phyloP scores from a whole-genome alignment of 225 moss, liverwort and hornwort genomes.

The Neckera pumila region DNA sequence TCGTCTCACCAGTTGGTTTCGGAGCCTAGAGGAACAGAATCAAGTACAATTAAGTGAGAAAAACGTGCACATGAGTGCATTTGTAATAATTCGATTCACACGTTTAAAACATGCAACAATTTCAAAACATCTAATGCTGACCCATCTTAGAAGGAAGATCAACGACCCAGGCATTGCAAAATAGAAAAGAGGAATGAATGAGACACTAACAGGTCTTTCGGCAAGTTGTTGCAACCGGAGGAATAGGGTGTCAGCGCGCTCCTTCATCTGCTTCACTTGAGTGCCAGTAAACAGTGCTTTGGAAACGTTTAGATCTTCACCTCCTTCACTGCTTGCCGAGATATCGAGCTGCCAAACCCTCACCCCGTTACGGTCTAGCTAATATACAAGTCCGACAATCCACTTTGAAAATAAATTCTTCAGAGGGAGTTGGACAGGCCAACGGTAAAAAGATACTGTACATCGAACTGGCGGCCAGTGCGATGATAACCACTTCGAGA shows the following conservation, averaged over 20 bases:
- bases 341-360: conserved; percentile 70
- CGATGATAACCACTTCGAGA: background rate
- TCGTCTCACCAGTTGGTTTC: conserved; percentile 10
- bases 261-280: conserved; percentile 61
- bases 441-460: background rate
- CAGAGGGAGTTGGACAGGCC: background rate
- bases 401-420: background rate
- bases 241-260: conserved; percentile 43
- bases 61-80: background rate
- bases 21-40: background rate
- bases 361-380: background rate
- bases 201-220: conserved; percentile 53
- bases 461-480: background rate
- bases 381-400: background rate
- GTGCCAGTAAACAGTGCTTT: conserved; percentile 41
- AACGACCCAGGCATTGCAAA: background rate
- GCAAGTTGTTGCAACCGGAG: conserved; percentile 55
- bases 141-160: background rate
- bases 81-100: background rate
- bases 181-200: background rate
- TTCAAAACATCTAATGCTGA: background rate
- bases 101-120: background rate
- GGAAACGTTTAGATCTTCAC: conserved; percentile 43
- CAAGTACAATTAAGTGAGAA: background rate
- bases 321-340: conserved; percentile 67